phyloP scores from a whole-genome alignment of 352 stramenopile genomes.

The Phytophthora sojae region DNA sequence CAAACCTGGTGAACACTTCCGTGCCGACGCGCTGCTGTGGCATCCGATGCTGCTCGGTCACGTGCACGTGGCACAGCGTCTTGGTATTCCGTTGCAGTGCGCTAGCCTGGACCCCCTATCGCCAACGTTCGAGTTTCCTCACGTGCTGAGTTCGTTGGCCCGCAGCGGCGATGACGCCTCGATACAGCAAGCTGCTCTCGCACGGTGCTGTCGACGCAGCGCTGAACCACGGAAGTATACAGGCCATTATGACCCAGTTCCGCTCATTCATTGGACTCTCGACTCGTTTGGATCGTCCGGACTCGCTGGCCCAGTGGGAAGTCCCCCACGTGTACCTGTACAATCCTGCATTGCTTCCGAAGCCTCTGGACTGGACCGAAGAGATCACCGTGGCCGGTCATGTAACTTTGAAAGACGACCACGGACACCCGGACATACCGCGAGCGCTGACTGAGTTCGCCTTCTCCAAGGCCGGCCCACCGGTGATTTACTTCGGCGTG shows the following conservation, averaged over 20 bases:
- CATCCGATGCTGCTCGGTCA: slow-evolving; percentile 53
- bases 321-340: slow-evolving; percentile 54
- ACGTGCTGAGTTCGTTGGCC: slow-evolving; percentile 39
- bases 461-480: slow-evolving; percentile 2
- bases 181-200: slow-evolving; percentile 38
- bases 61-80: slow-evolving; percentile 46
- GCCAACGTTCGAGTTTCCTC: slow-evolving; percentile 48
- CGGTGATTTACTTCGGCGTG: slow-evolving; percentile 54
- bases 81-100: slow-evolving; percentile 57
- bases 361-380: slow-evolving; percentile 48
- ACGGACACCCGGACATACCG: background rate
- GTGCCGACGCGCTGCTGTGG: slow-evolving; percentile 46
- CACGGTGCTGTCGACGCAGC: slow-evolving; percentile 29
- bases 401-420: slow-evolving; percentile 29
- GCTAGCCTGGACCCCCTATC: slow-evolving; percentile 42
- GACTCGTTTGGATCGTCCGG: slow-evolving; percentile 16
- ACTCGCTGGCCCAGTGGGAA: slow-evolving; percentile 42
- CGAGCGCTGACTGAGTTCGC: slow-evolving; percentile 8
- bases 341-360: slow-evolving; percentile 42
- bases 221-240: slow-evolving; percentile 40
- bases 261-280: slow-evolving; percentile 45
- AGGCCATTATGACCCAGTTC: slow-evolving; percentile 47
- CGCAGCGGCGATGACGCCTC: background rate
- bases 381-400: slow-evolving; percentile 48
- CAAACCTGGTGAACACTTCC: slow-evolving; percentile 40